Conservation (phyloP, 768 basidiomycete species). For the Boletus reticulatus region DNA sequence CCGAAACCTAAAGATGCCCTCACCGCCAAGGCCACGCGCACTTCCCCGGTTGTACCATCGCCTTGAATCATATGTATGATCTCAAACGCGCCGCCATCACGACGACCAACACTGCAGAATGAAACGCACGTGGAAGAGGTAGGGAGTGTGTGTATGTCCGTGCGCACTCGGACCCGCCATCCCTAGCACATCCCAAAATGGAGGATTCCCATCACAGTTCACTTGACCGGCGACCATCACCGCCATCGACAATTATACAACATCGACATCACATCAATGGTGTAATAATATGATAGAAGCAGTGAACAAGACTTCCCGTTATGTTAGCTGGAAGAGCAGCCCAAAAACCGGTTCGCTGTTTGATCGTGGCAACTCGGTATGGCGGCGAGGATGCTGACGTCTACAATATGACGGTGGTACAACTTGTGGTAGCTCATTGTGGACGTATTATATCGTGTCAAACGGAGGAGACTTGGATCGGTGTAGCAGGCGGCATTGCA, state of each 20-base stretch:
- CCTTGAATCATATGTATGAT: neutral
- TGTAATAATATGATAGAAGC: neutral
- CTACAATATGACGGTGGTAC: neutral
- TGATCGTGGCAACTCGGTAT: conserved; percentile 5
- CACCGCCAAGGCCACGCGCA: neutral
- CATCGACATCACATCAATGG: conserved; percentile 16
- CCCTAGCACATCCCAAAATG: neutral
- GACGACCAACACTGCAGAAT: conserved; percentile 3
- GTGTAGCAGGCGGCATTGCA: conserved; percentile 1
- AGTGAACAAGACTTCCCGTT: neutral
- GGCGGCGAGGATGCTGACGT: neutral
- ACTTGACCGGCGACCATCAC: conserved; percentile 6
- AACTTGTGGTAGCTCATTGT: neutral
- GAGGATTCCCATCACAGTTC: neutral
- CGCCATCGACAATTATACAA: conserved; percentile 4
- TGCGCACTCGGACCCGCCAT: conserved; percentile 13
- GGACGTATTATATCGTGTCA: neutral
- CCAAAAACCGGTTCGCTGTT: neutral
- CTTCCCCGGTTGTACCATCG: neutral
- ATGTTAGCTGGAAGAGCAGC: neutral
- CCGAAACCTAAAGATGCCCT: neutral
- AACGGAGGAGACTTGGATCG: neutral
- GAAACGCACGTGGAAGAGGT: conserved; percentile 12
- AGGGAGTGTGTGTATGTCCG: neutral
- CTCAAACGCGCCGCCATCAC: conserved; percentile 3